Evolutionary conservation across 2,329 filamentous ascomycete genomes (phyloP).

Genomic region (Colletotrichum destructivum): DNA sequence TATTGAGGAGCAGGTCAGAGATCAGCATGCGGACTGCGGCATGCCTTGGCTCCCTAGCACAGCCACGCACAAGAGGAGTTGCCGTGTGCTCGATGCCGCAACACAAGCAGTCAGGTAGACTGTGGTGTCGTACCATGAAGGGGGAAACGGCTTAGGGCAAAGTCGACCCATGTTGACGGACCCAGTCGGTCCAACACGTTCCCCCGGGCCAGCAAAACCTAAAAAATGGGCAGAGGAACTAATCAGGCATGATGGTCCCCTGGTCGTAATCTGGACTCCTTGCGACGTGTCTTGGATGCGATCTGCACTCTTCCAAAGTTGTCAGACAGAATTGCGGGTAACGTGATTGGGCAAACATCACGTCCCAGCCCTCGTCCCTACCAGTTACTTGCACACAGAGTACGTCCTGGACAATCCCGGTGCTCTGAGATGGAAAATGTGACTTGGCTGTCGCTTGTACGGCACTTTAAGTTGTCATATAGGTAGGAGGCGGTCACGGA

Average conservation of each 20-base stretch:
- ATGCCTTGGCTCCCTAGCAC: conserved; percentile 26
- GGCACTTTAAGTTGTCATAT: not conserved
- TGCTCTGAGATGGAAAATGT: not conserved
- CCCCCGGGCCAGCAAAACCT: conserved; percentile 35
- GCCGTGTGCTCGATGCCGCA: conserved; percentile 27
- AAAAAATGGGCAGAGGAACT: conserved; percentile 36
- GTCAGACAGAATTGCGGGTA: conserved; percentile 23
- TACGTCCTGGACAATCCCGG: not conserved
- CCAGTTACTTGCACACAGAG: not conserved
- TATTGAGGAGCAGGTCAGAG: conserved; percentile 2
- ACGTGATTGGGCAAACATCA: conserved; percentile 25
- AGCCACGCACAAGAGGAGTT: conserved; percentile 34
- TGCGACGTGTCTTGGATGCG: conserved; percentile 28
- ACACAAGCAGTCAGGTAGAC: not conserved
- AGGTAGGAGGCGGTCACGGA: not conserved
- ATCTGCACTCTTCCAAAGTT: conserved; percentile 22
- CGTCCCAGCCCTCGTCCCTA: not conserved
- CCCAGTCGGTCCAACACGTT: conserved; percentile 39
- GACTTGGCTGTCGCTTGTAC: conserved; percentile 18
- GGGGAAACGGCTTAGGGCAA: conserved; percentile 9
- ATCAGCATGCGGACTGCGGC: conserved; percentile 29
- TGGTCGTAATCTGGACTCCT: conserved; percentile 27
- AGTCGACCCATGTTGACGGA: conserved; percentile 34
- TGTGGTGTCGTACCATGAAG: conserved; percentile 1
- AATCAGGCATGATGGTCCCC: conserved; percentile 19